These are phyloP conservation scores for Gonapodya sp. DNA, from an alignment of 192 early-diverging fungal species.

Conservation along the genomic window DNA sequence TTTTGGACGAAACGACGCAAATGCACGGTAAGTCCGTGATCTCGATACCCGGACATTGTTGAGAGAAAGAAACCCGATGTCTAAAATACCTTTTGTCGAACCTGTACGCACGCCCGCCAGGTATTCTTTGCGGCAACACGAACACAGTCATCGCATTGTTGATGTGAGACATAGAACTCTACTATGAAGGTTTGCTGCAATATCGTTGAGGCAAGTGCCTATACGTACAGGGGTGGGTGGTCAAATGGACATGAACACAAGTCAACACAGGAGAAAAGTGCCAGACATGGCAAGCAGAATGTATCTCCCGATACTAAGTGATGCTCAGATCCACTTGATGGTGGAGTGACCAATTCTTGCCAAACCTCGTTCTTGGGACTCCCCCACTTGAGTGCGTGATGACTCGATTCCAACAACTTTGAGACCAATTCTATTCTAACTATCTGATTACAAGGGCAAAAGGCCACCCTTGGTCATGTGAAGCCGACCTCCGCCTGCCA, in stretches of 20 bases:
- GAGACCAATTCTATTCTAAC: not conserved
- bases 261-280: too few species aligned
- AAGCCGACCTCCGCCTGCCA: too few species aligned
- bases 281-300: too few species aligned
- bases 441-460: not conserved
- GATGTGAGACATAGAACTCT: slow-evolving; percentile 81
- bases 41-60: not conserved
- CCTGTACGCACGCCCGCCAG: slow-evolving; percentile 95
- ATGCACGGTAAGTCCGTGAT: not conserved
- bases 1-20: not conserved
- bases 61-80: not conserved
- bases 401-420: not conserved
- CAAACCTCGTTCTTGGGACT: too few species aligned
- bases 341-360: too few species aligned
- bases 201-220: slow-evolving; percentile 86
- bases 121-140: slow-evolving; percentile 93
- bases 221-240: not conserved
- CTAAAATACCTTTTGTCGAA: slow-evolving; percentile 82
- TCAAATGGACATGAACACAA: too few species aligned
- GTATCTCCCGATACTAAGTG: too few species aligned
- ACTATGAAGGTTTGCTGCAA: slow-evolving; percentile 95
- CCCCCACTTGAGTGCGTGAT: too few species aligned
- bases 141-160: slow-evolving; percentile 93
- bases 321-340: too few species aligned
- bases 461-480: too few species aligned